Conservation (phyloP, 768 basidiomycete species). For the Lyophyllum semitale region DNA sequence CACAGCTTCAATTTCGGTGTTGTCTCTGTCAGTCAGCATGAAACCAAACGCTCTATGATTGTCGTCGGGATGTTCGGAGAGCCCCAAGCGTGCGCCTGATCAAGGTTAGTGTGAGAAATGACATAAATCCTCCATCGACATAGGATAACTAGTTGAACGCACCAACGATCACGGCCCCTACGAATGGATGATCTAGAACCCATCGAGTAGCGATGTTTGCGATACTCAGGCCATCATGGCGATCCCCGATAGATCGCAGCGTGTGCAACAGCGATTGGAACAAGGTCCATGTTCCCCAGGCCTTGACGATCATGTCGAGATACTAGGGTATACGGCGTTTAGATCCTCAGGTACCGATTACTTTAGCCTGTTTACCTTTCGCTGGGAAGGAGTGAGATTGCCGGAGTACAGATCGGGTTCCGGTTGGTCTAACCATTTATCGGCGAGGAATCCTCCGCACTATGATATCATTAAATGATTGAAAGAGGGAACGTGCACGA, state of each 20-base stretch:
- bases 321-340: constrained; percentile 49
- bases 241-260: constrained; percentile 66
- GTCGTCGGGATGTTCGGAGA: constrained; percentile 73
- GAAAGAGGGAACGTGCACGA: neutral
- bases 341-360: constrained; percentile 2
- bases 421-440: constrained; percentile 67
- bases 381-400: constrained; percentile 75
- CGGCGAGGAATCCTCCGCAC: constrained; percentile 85
- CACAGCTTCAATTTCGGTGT: constrained; percentile 62
- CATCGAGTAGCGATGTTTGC: constrained; percentile 82
- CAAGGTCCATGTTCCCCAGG: constrained; percentile 77
- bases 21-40: constrained; percentile 55
- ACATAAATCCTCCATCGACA: neutral
- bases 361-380: constrained; percentile 54
- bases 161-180: constrained; percentile 84
- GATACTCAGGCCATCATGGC: constrained; percentile 65
- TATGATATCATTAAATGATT: constrained; percentile 30
- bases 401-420: constrained; percentile 75
- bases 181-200: constrained; percentile 77
- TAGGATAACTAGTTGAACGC: constrained; percentile 6
- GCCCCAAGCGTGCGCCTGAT: constrained; percentile 70
- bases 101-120: neutral
- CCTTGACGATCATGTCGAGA: constrained; percentile 78
- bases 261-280: constrained; percentile 67
- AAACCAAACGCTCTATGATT: constrained; percentile 67